Evolutionary conservation across 2,329 filamentous ascomycete species (phyloP).

Genomic region (Penicillium sp.): DNA sequence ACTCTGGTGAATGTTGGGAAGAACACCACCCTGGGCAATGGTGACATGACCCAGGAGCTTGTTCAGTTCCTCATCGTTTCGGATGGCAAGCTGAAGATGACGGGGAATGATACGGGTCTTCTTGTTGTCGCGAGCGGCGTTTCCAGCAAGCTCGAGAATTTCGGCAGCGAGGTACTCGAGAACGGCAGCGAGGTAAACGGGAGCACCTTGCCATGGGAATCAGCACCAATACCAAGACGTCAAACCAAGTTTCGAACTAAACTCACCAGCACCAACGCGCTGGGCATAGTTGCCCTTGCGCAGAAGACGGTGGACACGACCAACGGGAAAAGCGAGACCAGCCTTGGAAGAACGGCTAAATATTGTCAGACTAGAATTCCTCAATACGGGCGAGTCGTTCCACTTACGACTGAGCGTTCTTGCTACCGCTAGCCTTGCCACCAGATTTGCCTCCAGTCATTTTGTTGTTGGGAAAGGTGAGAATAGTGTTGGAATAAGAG

Average conservation of each 20-base stretch:
- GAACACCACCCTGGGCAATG: constrained; percentile 96
- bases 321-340: constrained; percentile 97
- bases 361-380: constrained; percentile 42
- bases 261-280: constrained; percentile 91
- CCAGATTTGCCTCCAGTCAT: constrained; percentile 99
- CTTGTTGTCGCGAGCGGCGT: constrained; percentile 99
- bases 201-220: constrained; percentile 62
- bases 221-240: neutral
- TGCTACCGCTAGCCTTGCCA: constrained; percentile 98
- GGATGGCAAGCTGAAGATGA: constrained; percentile 98
- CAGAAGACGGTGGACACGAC: constrained; percentile 98
- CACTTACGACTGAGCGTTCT: constrained; percentile 98
- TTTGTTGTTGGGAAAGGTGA: constrained; percentile 64
- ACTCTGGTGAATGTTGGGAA: constrained; percentile 90
- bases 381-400: constrained; percentile 12
- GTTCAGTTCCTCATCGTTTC: constrained; percentile 99
- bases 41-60: constrained; percentile 95
- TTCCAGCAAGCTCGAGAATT: constrained; percentile 98
- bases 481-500: constrained; percentile 24
- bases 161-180: constrained; percentile 98
- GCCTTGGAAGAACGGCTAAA: constrained; percentile 96
- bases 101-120: constrained; percentile 99
- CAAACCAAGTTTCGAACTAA: neutral
- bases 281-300: constrained; percentile 99
- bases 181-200: constrained; percentile 95